Conservation (phyloP, 208 protist genomes). For the Acanthamoeba healyi region DNA sequence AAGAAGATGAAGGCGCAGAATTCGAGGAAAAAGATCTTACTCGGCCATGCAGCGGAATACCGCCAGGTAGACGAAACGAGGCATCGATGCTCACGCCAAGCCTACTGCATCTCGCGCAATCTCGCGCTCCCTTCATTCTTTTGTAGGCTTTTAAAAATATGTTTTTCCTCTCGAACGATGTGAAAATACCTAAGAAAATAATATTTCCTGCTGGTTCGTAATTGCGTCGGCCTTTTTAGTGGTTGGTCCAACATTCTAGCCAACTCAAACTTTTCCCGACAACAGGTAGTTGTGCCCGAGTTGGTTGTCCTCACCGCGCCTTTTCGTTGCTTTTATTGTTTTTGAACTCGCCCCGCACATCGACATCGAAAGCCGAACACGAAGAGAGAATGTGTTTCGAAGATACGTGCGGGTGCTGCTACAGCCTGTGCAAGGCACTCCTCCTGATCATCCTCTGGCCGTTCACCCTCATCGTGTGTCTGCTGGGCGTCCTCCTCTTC, state of each 20-base stretch:
- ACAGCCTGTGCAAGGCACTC: conserved; percentile 33
- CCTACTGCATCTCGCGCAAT: neutral
- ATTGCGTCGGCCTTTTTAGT: no score
- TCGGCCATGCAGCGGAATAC: no score
- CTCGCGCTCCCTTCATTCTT: neutral
- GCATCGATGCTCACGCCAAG: neutral
- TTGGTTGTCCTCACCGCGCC: no score
- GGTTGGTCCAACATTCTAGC: no score
- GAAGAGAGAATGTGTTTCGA: conserved; percentile 16
- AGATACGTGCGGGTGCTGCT: conserved; percentile 37
- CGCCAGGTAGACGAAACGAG: neutral
- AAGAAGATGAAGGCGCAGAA: neutral
- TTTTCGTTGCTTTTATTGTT: no score
- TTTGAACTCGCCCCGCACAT: no score
- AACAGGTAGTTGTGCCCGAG: no score
- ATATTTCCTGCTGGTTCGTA: no score
- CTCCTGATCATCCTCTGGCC: conserved; percentile 29
- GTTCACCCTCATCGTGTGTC: conserved; percentile 31
- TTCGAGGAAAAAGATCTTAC: neutral
- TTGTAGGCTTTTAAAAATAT: neutral
- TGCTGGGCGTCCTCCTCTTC: conserved; percentile 33
- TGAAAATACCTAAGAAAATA: no score
- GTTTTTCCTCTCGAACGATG: no score
- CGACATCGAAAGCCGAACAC: neutral
- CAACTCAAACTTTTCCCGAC: no score